phyloP scores from a whole-genome alignment of 75 land plant genomes.

The Selaginella moellendorffii region DNA sequence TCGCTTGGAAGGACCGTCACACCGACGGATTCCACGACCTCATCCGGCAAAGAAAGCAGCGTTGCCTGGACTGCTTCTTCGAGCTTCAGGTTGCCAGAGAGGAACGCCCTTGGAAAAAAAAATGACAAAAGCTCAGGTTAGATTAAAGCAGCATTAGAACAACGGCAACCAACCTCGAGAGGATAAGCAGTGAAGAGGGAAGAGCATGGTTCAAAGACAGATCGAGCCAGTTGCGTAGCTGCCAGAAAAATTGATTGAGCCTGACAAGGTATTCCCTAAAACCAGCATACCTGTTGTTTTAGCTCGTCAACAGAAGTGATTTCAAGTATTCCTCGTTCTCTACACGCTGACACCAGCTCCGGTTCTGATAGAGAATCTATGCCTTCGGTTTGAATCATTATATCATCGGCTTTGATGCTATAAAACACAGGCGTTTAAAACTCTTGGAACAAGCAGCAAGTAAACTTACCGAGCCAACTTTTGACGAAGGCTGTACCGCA shows the following conservation, averaged over 20 bases:
- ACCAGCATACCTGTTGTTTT: constrained; percentile 54
- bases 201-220: constrained; percentile 81
- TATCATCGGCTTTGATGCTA: constrained; percentile 94
- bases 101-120: constrained; percentile 60
- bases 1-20: constrained; percentile 10
- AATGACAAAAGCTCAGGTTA: constrained; percentile 1
- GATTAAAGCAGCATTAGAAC: neutral
- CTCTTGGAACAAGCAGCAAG: constrained; percentile 12
- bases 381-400: constrained; percentile 82
- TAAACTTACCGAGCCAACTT: constrained; percentile 45
- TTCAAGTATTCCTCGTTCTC: constrained; percentile 85
- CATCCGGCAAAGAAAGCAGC: constrained; percentile 13
- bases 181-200: constrained; percentile 92
- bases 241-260: constrained; percentile 11
- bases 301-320: constrained; percentile 68
- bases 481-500: constrained; percentile 80
- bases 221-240: constrained; percentile 88
- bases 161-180: constrained; percentile 54
- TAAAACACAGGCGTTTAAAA: too few species aligned
- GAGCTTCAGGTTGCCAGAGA: constrained; percentile 14
- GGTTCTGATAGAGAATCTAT: constrained; percentile 86
- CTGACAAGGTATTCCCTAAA: neutral
- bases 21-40: constrained; percentile 12
- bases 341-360: constrained; percentile 85
- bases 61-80: constrained; percentile 21